Base-by-base conservation (phyloP, 2,329 filamentous ascomycete species). In the Orbilia brochopaga region DNA sequence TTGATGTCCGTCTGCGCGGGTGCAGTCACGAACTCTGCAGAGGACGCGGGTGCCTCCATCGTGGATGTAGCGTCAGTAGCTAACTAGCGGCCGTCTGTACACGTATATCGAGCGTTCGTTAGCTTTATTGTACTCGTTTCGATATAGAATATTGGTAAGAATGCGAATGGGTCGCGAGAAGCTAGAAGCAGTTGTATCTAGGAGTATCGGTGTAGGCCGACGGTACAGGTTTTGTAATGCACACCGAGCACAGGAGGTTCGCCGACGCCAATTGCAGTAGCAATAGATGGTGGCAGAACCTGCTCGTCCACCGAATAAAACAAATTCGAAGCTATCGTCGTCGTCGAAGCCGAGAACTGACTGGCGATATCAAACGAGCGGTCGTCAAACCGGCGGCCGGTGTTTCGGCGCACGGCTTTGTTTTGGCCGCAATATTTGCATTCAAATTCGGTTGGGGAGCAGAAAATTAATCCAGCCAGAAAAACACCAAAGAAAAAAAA, bases 401-500 rank as follows among this genome's bases (percentile, higher is more conserved):
- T 15, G 11, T 42, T 42, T 17, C 13, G 37, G 37, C 11, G 37
- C 13, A 42, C 13, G 13, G n/a, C 11, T 42, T 42, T 13, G 37
- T 42, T 42, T 13, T 13, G 37, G 37, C 11, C 37, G 37, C 5
- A 17, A 42, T 3, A 42, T 17, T 17, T 7, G 32, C 32, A 37
- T 7, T 6, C 32, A 37, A 37, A 15, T 42, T 42, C 37, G n/a
- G 37, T 15, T 17, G 37, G n/a, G n/a, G 73, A 50, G 74, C 74
- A 6, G 69, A 74, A 74, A 73, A 73, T 4, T 73, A 75, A 69
- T 69, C 69, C 8, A 65, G 53, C 19, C 61, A 59, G 7, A 65
- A 74, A 8, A 73, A 74, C 13, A 40, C 56, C 15, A 53, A 59
- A 7, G 4, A 8, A 32, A 8, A 32, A 32, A 32, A 32, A 32